Conservation (phyloP, 192 early-diverging fungal species). For the Gonapodya sp. region DNA sequence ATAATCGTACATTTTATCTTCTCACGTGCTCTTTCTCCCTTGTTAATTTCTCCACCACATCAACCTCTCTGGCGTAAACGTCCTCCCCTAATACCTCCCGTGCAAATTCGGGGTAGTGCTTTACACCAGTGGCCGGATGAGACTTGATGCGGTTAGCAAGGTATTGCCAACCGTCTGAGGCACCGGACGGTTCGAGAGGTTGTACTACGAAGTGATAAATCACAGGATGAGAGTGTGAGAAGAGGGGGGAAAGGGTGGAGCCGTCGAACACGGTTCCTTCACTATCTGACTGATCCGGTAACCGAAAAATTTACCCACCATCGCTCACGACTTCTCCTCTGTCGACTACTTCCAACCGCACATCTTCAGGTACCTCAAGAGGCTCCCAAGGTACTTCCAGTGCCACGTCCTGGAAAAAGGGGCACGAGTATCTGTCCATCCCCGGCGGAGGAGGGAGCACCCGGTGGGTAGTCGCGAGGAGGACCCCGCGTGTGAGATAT, state of each 20-base stretch:
- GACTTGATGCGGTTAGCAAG: neutral
- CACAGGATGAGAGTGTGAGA: no score
- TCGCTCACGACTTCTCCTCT: neutral
- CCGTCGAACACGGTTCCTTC: no score
- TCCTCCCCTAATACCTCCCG: neutral
- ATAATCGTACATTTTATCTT: no score
- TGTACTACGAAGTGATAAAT: no score
- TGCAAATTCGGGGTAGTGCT: neutral
- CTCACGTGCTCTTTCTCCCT: no score
- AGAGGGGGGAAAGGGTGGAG: no score
- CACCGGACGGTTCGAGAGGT: neutral
- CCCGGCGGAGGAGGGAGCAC: conserved; percentile 1
- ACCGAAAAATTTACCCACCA: neutral
- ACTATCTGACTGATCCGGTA: no score
- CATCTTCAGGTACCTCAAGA: neutral
- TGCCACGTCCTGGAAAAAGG: neutral
- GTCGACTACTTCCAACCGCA: neutral
- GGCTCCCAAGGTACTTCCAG: neutral
- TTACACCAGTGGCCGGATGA: neutral
- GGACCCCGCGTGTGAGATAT: conserved; percentile 3
- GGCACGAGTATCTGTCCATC: neutral
- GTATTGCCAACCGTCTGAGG: neutral
- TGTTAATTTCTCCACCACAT: no score
- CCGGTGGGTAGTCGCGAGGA: conserved; percentile 4
- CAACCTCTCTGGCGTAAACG: no score